Percentiles rank a stretch among this genome's conserved stretches.
Evolutionary conservation across 1,284 basidiomycete species (phyloP).

Genomic region (Ceratobasidium theobromae): DNA sequence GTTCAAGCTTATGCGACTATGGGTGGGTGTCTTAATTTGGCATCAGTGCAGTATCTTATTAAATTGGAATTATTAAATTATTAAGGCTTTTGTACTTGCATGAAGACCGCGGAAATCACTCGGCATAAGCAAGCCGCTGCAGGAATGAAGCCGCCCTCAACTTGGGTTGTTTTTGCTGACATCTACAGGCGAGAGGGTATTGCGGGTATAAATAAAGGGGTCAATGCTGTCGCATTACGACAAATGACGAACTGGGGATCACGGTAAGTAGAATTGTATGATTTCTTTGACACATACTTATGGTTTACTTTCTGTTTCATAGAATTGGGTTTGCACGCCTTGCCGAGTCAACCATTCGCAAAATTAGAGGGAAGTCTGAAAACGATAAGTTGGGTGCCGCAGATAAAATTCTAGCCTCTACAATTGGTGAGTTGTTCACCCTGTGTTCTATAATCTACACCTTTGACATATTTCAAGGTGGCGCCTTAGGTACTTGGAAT

Average conservation of each 20-base stretch:
- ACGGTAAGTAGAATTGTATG: slow-evolving; percentile 56
- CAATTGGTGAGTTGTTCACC: slow-evolving; percentile 55
- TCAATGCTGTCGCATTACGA: slow-evolving; percentile 95
- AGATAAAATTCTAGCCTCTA: slow-evolving; percentile 90
- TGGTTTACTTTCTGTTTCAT: slow-evolving; percentile 1
- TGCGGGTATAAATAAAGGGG: slow-evolving; percentile 98
- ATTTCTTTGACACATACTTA: slow-evolving; percentile 2
- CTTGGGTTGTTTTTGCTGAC: slow-evolving; percentile 91
- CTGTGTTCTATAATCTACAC: not conserved
- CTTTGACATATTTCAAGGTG: slow-evolving; percentile 47
- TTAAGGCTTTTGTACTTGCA: slow-evolving; percentile 93
- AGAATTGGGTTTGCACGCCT: slow-evolving; percentile 97
- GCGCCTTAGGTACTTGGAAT: slow-evolving; percentile 98
- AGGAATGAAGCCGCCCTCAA: slow-evolving; percentile 89
- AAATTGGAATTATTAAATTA: not conserved
- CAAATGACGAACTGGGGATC: slow-evolving; percentile 99
- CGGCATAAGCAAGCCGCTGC: slow-evolving; percentile 92
- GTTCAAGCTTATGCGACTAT: slow-evolving; percentile 99
- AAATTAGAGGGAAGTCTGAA: slow-evolving; percentile 73
- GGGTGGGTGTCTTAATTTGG: slow-evolving; percentile 61
- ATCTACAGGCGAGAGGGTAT: slow-evolving; percentile 94
- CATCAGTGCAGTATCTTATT: not conserved
- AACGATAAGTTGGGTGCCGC: slow-evolving; percentile 71
- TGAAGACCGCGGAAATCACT: slow-evolving; percentile 99
- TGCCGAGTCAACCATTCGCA: slow-evolving; percentile 81